Conservation (phyloP, 257 asterid species). For the Vinca minor region DNA sequence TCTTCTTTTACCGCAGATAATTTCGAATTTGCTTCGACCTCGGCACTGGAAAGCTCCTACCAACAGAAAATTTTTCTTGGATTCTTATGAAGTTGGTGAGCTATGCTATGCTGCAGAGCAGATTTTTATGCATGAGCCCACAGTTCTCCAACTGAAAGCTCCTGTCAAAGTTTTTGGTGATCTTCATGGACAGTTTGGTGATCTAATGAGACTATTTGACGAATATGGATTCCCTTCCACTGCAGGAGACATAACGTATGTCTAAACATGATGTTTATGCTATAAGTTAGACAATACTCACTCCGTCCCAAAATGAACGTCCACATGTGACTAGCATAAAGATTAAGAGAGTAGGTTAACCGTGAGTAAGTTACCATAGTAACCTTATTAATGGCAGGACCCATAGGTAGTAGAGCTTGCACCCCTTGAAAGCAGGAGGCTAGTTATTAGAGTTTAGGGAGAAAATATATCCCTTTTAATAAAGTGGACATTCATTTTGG, state of each 20-base stretch:
- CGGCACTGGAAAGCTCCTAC: slow-evolving; percentile 94
- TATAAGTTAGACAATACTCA: not conserved
- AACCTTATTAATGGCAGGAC: no score
- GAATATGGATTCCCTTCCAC: slow-evolving; percentile 99
- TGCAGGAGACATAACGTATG: slow-evolving; percentile 98
- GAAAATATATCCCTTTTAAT: no score
- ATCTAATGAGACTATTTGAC: slow-evolving; percentile 92
- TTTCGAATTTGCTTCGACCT: slow-evolving; percentile 86
- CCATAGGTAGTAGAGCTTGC: no score
- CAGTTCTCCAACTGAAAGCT: slow-evolving; percentile 97
- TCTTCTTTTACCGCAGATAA: slow-evolving; percentile 44
- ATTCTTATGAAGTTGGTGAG: slow-evolving; percentile 94
- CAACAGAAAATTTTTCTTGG: slow-evolving; percentile 88
- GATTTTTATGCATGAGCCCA: slow-evolving; percentile 92
- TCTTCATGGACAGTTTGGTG: slow-evolving; percentile 99
- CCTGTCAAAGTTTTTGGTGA: slow-evolving; percentile 97
- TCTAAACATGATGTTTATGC: slow-evolving; percentile 17
- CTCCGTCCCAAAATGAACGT: no score
- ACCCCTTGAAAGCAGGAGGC: no score
- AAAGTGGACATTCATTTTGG: no score
- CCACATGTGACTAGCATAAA: no score
- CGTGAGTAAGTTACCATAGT: no score
- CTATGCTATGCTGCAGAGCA: slow-evolving; percentile 98
- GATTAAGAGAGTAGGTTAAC: no score
- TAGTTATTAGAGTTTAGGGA: no score